A percentile compares a stretch with the other conserved stretches of the same genome.
These are phyloP conservation scores for Isatis tinctoria DNA, from an alignment of 345 rosid species.

Conservation along the genomic window DNA sequence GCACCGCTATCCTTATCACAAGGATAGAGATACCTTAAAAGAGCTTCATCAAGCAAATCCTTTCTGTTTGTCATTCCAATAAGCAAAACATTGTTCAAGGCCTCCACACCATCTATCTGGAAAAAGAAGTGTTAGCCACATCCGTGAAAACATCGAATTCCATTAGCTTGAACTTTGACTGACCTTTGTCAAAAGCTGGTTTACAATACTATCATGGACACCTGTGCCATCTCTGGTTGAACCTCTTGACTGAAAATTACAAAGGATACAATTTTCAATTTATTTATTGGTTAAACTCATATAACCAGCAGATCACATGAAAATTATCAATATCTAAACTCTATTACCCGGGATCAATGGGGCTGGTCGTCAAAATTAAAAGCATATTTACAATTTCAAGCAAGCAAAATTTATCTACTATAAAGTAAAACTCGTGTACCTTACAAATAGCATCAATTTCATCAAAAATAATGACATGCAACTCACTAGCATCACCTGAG, in stretches of 20 bases:
- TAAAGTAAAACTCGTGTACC: conserved; percentile 41
- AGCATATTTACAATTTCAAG: not conserved
- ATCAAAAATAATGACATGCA: conserved; percentile 97
- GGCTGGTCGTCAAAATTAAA: not conserved
- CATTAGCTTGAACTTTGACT: conserved; percentile 21
- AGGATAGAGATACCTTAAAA: conserved; percentile 61
- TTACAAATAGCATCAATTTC: conserved; percentile 99
- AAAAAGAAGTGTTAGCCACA: conserved; percentile 20
- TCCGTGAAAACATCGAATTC: not conserved
- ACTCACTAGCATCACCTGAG: conserved; percentile 91
- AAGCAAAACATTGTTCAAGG: conserved; percentile 94
- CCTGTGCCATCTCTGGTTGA: conserved; percentile 98
- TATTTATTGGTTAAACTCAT: not conserved
- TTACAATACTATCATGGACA: conserved; percentile 96
- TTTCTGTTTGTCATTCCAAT: conserved; percentile 99
- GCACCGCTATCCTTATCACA: not conserved
- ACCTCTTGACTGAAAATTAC: conserved; percentile 78
- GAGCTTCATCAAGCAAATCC: conserved; percentile 99
- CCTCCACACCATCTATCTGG: conserved; percentile 99
- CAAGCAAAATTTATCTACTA: not conserved
- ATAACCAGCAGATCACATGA: not conserved
- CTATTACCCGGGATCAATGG: not conserved
- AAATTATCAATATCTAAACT: not conserved
- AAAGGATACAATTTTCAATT: conserved; percentile 6
- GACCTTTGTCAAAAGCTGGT: conserved; percentile 98